These are phyloP conservation scores for Globisporangium iwayamae DNA, from an alignment of 352 stramenopile species.

Conservation along the genomic window DNA sequence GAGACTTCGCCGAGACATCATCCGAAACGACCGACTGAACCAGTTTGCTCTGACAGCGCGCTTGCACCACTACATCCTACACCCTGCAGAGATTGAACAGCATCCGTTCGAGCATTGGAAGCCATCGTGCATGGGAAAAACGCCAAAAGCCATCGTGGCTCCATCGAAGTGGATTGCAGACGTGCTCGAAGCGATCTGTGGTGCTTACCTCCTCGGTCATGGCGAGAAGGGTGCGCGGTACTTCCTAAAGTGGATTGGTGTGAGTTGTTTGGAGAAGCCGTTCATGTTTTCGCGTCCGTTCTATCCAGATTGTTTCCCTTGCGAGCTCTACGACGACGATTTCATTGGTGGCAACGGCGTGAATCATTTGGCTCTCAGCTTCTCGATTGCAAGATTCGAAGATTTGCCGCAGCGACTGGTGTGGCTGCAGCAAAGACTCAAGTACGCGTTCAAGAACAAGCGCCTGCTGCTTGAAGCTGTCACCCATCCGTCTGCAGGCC, in stretches of 20 bases:
- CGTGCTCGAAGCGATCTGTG: slow-evolving; percentile 78
- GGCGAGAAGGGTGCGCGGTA: slow-evolving; percentile 70
- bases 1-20: slow-evolving; percentile 77
- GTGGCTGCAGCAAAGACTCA: slow-evolving; percentile 68
- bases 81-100: slow-evolving; percentile 75
- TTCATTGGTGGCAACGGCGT: slow-evolving; percentile 19
- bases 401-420: slow-evolving; percentile 48
- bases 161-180: slow-evolving; percentile 85
- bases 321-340: slow-evolving; percentile 44
- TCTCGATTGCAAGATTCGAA: slow-evolving; percentile 54
- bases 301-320: slow-evolving; percentile 69
- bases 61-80: slow-evolving; percentile 79
- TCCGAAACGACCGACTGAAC: slow-evolving; percentile 81
- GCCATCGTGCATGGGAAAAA: slow-evolving; percentile 84
- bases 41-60: slow-evolving; percentile 54
- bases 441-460: slow-evolving; percentile 84
- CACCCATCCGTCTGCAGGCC: slow-evolving; percentile 69
- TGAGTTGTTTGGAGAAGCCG: slow-evolving; percentile 45
- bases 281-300: slow-evolving; percentile 46
- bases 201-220: slow-evolving; percentile 69
- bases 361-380: slow-evolving; percentile 38
- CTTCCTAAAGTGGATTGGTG: slow-evolving; percentile 76
- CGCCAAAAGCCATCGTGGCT: slow-evolving; percentile 63
- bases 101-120: slow-evolving; percentile 85
- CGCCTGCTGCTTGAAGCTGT: slow-evolving; percentile 71